Evolutionary conservation across 495 filamentous ascomycete genomes (phyloP), one percentile per base, ranked within the genome.

Genomic region (Trichoderma gamsii): DNA sequence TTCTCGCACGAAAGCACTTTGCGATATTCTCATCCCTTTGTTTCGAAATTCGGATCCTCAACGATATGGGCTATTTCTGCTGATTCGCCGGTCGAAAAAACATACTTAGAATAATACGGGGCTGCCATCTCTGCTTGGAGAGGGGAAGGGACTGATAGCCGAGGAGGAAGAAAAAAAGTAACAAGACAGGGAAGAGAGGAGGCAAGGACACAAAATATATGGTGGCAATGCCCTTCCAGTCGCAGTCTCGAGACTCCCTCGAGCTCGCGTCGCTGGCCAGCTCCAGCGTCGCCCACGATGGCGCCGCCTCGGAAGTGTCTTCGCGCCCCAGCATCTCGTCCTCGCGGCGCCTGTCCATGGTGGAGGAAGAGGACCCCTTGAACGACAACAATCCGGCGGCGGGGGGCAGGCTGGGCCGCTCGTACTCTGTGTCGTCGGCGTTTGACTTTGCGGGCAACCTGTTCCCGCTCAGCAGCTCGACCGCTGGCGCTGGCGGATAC

Each of bases 181-280:
- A 43, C 23, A 41, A 27, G 21, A 65, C 9, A 41, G 35, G 21
- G 21, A 11, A n/a, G 23, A 41, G 23, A 12, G 56, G 12, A 61
- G 15, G 23, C 23, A 3, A 32, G 1, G 13, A 25, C 16, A 5
- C 4, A 5, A 41, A 21, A 64, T 2, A n/a, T 25, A 5, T 13
- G n/a, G n/a, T 35, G 21, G 51, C 32, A 16, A 21, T 41, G 52
- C 35, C 51, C 69, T 81, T 80, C 32, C 76, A 77, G 49, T 72
- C 76, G 27, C 71, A 73, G 65, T 83, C 87, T 63, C 90, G 95
- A 73, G 95, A 98, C 83, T 99, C 95, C 66, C 88, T 99, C 70
- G 95, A 99, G 79, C 90, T 99, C 63, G 95, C 92, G 65, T 97
- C 93, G 35, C 87, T 99, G 67, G 95, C 95, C 15, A 91, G 88